These are phyloP conservation scores for Cornus controversa DNA, from an alignment of 148 eudicot genomes.

Conservation along the genomic window DNA sequence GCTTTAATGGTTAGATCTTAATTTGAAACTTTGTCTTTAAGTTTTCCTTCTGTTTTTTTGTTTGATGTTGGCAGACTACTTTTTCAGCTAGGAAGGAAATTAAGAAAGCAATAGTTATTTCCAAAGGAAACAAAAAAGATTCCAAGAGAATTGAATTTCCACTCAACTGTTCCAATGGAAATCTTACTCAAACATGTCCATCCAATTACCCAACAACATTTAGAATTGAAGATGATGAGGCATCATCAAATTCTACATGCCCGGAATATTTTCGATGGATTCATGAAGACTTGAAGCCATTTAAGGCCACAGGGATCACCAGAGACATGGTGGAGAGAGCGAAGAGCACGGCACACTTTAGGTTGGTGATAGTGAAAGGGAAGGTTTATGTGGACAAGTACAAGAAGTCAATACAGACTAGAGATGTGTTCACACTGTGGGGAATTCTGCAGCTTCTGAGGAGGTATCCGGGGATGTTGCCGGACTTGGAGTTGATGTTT, in stretches of 20 bases:
- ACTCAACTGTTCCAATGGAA: conserved; percentile 12
- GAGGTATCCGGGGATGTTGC: conserved; percentile 57
- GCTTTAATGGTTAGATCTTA: not conserved
- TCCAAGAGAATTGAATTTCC: conserved; percentile 17
- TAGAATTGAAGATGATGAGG: not conserved
- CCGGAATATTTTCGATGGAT: conserved; percentile 68
- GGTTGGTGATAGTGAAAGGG: conserved; percentile 54
- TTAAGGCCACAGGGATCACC: conserved; percentile 45
- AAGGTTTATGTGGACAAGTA: conserved; percentile 52
- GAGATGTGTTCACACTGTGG: conserved; percentile 51
- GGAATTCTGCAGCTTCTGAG: conserved; percentile 60
- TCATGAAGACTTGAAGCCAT: conserved; percentile 59
- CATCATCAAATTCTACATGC: conserved; percentile 28
- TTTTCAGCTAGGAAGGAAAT: not conserved
- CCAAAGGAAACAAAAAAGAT: not conserved
- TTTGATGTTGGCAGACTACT: conserved; percentile 4
- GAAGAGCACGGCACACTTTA: conserved; percentile 33
- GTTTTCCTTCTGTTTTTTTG: not conserved
- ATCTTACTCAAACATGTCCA: conserved; percentile 16
- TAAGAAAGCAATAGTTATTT: not conserved
- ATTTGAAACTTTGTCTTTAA: not conserved
- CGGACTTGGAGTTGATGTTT: conserved; percentile 64
- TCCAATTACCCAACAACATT: conserved; percentile 10
- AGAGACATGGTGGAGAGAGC: conserved; percentile 46
- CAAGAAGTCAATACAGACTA: conserved; percentile 43